Conservation (phyloP, 352 stramenopile genomes). For the Globisporangium middletonii region DNA sequence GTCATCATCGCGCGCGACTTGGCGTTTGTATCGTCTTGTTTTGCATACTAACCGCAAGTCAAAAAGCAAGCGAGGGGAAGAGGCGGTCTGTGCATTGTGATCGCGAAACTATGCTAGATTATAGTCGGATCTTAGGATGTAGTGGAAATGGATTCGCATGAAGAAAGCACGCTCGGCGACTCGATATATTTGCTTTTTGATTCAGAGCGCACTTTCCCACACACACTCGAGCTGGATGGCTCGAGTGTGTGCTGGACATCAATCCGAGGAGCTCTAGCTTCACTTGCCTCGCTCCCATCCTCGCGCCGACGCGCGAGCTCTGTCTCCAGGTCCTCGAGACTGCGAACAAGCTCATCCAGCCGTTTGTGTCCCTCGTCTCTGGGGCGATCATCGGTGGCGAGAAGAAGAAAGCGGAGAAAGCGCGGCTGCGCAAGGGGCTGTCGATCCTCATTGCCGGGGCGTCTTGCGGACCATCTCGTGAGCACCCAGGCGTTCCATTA, state of each 20-base stretch:
- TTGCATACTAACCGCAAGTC: neutral
- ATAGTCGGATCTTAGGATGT: neutral
- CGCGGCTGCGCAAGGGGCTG: conserved; percentile 86
- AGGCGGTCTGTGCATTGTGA: neutral
- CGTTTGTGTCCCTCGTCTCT: conserved; percentile 87
- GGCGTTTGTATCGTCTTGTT: neutral
- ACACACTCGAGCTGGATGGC: neutral
- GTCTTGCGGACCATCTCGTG: conserved; percentile 95
- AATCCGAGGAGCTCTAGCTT: no score
- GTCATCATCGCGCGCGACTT: neutral
- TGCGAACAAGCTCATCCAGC: conserved; percentile 89
- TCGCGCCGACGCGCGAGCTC: conserved; percentile 94
- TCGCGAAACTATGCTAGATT: neutral
- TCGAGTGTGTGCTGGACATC: no score
- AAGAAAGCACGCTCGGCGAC: neutral
- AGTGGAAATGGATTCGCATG: neutral
- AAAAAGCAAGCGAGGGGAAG: neutral
- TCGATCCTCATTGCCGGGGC: conserved; percentile 97
- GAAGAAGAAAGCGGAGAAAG: conserved; percentile 89
- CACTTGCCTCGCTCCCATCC: conserved; percentile 81
- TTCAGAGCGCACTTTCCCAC: neutral
- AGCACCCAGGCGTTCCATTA: conserved; percentile 92
- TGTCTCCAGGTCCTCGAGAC: conserved; percentile 95
- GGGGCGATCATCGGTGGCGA: conserved; percentile 93
- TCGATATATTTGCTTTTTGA: neutral